Conservation (phyloP, 2,329 filamentous ascomycete genomes). For the Aaosphaeria arxii region DNA sequence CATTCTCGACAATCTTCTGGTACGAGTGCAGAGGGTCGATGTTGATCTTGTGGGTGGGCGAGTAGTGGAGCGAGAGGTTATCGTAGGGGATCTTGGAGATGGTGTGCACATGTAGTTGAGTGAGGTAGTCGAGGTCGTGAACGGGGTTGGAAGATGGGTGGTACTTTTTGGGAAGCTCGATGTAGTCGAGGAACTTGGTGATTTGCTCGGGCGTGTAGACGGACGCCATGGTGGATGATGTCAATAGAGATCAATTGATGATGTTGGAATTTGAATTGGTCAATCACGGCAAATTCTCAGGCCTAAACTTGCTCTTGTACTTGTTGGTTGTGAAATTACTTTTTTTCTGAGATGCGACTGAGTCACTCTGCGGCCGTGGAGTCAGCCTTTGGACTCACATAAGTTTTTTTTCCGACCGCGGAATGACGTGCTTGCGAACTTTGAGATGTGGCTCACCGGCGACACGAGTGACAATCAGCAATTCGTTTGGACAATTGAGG, state of each 20-base stretch:
- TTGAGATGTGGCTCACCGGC: no score
- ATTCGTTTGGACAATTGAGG: no score
- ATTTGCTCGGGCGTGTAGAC: slow-evolving; percentile 28
- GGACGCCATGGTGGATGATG: slow-evolving; percentile 8
- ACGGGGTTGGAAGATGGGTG: slow-evolving; percentile 11
- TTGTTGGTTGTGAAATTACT: background rate
- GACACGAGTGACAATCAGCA: no score
- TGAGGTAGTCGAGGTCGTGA: slow-evolving; percentile 34
- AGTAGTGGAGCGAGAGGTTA: slow-evolving; percentile 55
- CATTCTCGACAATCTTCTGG: slow-evolving; percentile 46
- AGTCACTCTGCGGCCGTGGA: no score
- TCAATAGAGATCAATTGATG: background rate
- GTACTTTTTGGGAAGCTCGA: slow-evolving; percentile 25
- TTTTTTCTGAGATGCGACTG: no score
- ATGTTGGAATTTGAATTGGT: no score
- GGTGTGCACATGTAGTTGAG: slow-evolving; percentile 44
- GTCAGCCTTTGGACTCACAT: no score
- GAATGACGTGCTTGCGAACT: no score
- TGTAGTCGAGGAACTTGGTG: slow-evolving; percentile 29
- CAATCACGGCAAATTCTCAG: no score
- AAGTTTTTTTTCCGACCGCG: no score
- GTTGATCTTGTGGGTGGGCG: slow-evolving; percentile 19
- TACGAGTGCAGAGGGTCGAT: slow-evolving; percentile 51
- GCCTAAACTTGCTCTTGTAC: background rate
- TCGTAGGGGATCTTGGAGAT: slow-evolving; percentile 56